These are phyloP conservation scores for Lineolata rhizophorae DNA, from an alignment of 495 filamentous ascomycete genomes.

Conservation along the genomic window DNA sequence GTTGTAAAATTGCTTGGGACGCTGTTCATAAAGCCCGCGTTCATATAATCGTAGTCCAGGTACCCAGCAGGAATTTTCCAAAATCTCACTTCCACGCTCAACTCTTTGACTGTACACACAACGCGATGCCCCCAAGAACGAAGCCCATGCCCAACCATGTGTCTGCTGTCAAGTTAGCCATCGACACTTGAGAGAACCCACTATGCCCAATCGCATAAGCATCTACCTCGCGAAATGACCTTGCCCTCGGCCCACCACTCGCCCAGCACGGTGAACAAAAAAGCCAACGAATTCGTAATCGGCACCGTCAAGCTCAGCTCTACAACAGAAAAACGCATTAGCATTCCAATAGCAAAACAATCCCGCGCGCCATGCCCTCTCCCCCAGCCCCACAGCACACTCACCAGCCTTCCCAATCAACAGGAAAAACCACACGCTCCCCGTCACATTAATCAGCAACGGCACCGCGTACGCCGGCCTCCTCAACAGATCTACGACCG, in stretches of 20 bases:
- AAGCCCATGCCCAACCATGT: neutral
- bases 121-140: neutral
- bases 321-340: slow-evolving; percentile 18
- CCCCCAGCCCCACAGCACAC: slow-evolving; percentile 16
- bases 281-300: slow-evolving; percentile 82
- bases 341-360: neutral
- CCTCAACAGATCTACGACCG: slow-evolving; percentile 52
- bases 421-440: slow-evolving; percentile 93
- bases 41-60: no score
- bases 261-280: slow-evolving; percentile 82
- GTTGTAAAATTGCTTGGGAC: no score
- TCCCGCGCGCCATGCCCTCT: slow-evolving; percentile 1
- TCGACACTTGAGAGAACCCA: neutral
- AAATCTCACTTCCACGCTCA: no score
- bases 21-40: no score
- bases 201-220: neutral
- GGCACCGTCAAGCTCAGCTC: slow-evolving; percentile 87
- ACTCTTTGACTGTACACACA: slow-evolving; percentile 1
- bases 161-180: neutral
- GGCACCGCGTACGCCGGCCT: slow-evolving; percentile 73
- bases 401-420: slow-evolving; percentile 78
- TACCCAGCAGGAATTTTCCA: no score
- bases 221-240: slow-evolving; percentile 53
- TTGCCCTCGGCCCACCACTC: slow-evolving; percentile 93
- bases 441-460: slow-evolving; percentile 73